phyloP scores from a whole-genome alignment of 352 stramenopile genomes.

The Aphanomyces astaci region DNA sequence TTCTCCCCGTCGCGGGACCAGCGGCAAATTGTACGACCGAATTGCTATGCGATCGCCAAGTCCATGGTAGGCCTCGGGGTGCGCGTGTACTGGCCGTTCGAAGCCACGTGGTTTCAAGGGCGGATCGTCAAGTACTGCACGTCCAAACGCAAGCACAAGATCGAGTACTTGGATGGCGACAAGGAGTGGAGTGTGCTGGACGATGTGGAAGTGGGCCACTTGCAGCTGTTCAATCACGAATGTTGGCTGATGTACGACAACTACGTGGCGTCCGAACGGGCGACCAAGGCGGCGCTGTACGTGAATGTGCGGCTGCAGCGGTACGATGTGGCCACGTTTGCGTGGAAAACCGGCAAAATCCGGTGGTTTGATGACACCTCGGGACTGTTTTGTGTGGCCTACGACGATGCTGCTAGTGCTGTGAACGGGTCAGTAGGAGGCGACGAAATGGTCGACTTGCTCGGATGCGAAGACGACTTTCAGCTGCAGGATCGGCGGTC shows the following conservation, averaged over 20 bases:
- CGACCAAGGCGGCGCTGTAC: slow-evolving; percentile 47
- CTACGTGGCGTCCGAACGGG: slow-evolving; percentile 43
- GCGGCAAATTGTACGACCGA: slow-evolving; percentile 55
- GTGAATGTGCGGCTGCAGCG: slow-evolving; percentile 40
- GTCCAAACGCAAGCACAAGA: slow-evolving; percentile 52
- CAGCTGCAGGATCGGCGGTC: slow-evolving; percentile 54
- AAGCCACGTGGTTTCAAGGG: slow-evolving; percentile 69
- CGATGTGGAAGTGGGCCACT: slow-evolving; percentile 30
- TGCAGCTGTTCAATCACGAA: slow-evolving; percentile 60
- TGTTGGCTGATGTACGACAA: slow-evolving; percentile 69
- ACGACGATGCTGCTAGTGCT: slow-evolving; percentile 32
- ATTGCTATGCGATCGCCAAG: slow-evolving; percentile 45
- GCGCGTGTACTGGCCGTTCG: slow-evolving; percentile 62
- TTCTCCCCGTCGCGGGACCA: slow-evolving; percentile 67
- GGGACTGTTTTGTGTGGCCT: slow-evolving; percentile 48
- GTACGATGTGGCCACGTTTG: slow-evolving; percentile 42
- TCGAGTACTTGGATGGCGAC: slow-evolving; percentile 70
- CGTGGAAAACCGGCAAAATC: slow-evolving; percentile 44
- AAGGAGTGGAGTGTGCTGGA: slow-evolving; percentile 59
- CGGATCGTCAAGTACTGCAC: slow-evolving; percentile 44
- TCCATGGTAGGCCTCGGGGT: slow-evolving; percentile 50
- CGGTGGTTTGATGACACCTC: slow-evolving; percentile 44
- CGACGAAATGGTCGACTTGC: slow-evolving; percentile 55
- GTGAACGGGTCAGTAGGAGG: not conserved
- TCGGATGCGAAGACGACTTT: slow-evolving; percentile 47